Conservation (phyloP, 2,329 filamentous ascomycete species). For the Dactylellina leptospora region DNA sequence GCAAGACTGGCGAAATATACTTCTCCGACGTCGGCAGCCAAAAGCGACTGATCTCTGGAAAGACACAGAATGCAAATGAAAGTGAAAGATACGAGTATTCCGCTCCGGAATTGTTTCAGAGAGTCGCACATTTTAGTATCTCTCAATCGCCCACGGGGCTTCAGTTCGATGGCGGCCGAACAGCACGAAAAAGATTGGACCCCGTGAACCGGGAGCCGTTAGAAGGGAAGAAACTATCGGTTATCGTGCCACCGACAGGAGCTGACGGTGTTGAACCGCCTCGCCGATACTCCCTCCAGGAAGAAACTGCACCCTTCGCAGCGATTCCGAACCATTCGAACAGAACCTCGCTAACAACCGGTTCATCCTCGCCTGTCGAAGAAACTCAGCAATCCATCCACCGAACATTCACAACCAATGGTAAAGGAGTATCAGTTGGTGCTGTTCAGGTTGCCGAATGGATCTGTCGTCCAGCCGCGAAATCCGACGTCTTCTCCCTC, state of each 20-base stretch:
- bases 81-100: conserved; percentile 72
- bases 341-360: conserved; percentile 9
- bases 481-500: conserved; percentile 76
- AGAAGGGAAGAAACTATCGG: conserved; percentile 27
- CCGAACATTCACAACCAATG: conserved; percentile 55
- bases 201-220: conserved; percentile 9
- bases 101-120: conserved; percentile 71
- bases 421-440: conserved; percentile 42
- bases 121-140: conserved; percentile 52
- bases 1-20: conserved; percentile 70
- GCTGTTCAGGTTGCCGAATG: conserved; percentile 52
- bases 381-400: conserved; percentile 57
- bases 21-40: conserved; percentile 68
- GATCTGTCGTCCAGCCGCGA: conserved; percentile 52
- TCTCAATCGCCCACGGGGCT: conserved; percentile 40
- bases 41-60: conserved; percentile 49
- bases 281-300: conserved; percentile 27
- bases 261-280: conserved; percentile 34
- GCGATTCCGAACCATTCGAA: not conserved
- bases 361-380: conserved; percentile 22
- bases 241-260: conserved; percentile 24
- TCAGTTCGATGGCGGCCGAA: conserved; percentile 48
- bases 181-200: conserved; percentile 19
- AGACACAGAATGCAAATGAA: conserved; percentile 24
- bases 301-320: not conserved